Percentiles rank a stretch among this genome's conserved stretches.
Conservation (phyloP, 1,139 yeast species). For the Diutina neorugosa region DNA sequence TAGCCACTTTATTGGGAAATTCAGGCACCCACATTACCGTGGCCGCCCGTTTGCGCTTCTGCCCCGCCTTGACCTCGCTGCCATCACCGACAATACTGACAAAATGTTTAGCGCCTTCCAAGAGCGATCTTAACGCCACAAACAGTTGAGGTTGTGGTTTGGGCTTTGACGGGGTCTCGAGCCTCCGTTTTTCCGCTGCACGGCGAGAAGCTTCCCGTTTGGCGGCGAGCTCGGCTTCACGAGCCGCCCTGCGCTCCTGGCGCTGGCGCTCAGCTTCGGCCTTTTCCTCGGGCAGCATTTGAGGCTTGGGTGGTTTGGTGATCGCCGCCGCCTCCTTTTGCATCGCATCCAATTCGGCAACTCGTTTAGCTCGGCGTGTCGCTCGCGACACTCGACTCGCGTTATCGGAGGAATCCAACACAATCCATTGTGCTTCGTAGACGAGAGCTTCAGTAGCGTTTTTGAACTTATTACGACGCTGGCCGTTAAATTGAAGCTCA, state of each 20-base stretch:
- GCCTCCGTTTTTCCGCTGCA: not conserved
- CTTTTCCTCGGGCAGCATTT: not conserved
- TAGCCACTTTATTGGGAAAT: not conserved
- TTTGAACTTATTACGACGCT: not conserved
- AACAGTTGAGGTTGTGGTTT: too few relatives aligned
- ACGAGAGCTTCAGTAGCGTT: not conserved
- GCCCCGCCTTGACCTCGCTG: not conserved
- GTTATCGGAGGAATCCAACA: not conserved
- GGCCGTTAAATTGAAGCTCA: not conserved
- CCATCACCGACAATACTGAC: not conserved
- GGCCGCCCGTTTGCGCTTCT: not conserved
- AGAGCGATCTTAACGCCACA: too few relatives aligned
- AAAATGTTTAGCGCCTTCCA: not conserved
- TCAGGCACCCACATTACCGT: not conserved
- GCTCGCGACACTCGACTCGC: not conserved
- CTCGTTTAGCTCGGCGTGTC: not conserved
- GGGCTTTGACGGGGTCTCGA: not conserved
- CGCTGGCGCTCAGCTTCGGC: not conserved
- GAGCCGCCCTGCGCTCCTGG: not conserved
- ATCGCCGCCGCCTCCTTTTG: not conserved
- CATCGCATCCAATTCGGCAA: not conserved
- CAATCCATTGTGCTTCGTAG: slow-evolving; percentile 2
- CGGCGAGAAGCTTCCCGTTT: not conserved
- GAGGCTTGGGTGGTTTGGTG: not conserved
- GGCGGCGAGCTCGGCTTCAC: not conserved